phyloP scores from a whole-genome alignment of 176 grass and related monocot species.

The Oryza coarctata region DNA sequence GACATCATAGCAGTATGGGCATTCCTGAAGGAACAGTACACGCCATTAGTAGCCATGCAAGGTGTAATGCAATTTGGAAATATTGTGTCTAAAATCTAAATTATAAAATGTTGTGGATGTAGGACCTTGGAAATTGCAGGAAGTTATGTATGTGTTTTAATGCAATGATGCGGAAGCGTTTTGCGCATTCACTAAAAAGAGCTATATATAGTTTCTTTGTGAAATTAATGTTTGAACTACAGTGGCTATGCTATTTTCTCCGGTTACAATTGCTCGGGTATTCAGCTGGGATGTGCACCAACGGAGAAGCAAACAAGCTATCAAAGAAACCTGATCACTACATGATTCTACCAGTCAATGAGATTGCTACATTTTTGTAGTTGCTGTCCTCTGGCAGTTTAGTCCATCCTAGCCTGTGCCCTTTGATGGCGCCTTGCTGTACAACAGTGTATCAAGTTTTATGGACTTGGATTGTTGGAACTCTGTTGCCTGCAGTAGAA shows the following conservation, averaged over 20 bases:
- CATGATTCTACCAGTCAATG: background rate
- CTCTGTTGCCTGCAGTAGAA: too few relatives aligned
- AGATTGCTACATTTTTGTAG: slow-evolving; percentile 10
- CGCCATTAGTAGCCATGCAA: background rate
- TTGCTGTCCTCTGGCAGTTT: slow-evolving; percentile 21
- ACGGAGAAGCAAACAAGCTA: slow-evolving; percentile 70
- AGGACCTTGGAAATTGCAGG: background rate
- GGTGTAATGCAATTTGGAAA: background rate
- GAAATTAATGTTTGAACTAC: background rate
- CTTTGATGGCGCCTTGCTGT: background rate
- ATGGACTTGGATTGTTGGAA: slow-evolving; percentile 46
- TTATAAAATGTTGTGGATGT: background rate
- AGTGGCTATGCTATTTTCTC: background rate
- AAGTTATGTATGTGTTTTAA: background rate
- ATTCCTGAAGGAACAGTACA: background rate
- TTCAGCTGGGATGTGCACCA: slow-evolving; percentile 99
- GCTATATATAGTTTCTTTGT: too few relatives aligned
- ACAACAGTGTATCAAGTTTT: slow-evolving; percentile 40
- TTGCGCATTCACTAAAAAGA: too few relatives aligned
- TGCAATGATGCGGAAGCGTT: too few relatives aligned
- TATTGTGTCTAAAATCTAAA: background rate
- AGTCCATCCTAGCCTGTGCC: background rate
- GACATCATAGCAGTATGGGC: background rate
- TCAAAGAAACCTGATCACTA: slow-evolving; percentile 53
- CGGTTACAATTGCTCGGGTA: slow-evolving; percentile 92